Base-by-base conservation (phyloP, 805 yeast genomes). In the Lachancea sp. region DNA sequence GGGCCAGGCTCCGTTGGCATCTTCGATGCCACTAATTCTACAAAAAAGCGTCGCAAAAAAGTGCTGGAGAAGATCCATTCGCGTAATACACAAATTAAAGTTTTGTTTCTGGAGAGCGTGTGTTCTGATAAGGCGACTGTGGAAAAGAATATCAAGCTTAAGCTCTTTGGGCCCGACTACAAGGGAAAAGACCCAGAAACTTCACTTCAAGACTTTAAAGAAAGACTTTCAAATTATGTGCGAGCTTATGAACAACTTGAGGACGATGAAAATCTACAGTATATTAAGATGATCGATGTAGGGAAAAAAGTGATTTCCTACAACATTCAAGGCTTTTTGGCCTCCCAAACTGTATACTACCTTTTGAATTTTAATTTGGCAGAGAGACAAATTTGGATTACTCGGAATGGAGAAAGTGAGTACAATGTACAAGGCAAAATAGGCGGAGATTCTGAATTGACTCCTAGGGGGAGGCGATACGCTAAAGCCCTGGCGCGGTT, bases 281-380 rank as follows among this genome's bases (percentile, higher is more conserved):
- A 88, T 54, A 85, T 89, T 49, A 88, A 90, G 61, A 88, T 90
- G 95, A 87, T 90, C 42, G 90, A 90, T 60, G 97, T 89, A 8
- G 97, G 98, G 6, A 79, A 85, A 54, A 92, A 90, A 60, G 87
- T 90, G 29, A 94, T 90, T 39, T 86, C 96, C 24, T 89, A 82
- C 60, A 87, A 89, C 56, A 84, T 90, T 42, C 85, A 85, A 54
- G 84, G 84, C 4, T 92, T 87, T 55, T 67, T 90, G 39, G 90
- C 96, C 0, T 88, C 96, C 2, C 97, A 92, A 56, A 84, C 96
- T 1, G 85, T 89, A 26, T 90, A 87, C 58, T 92, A 87, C 67
- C 67, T 90, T 48, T 70, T 90, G 47, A 87, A 87, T 54, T 90
- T 90, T 74, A 90, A 92, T 58, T 69, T 90, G 31, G 75, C 82